phyloP scores from a whole-genome alignment of 441 rosid genomes.

The Codiaeum variegatum region DNA sequence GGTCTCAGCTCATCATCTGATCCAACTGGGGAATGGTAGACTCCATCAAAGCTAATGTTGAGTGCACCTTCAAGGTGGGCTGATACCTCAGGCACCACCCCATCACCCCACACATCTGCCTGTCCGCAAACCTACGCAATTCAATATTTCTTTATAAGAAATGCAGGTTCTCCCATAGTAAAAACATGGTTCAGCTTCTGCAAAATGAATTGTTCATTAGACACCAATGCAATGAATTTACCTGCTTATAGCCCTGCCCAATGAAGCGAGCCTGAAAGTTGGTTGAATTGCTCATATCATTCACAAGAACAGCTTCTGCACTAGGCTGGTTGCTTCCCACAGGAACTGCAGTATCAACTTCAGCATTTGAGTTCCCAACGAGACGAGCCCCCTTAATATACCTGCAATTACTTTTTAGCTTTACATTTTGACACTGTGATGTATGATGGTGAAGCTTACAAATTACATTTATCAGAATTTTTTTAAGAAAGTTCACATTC shows the following conservation, averaged over 20 bases:
- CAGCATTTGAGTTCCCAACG: conserved; percentile 36
- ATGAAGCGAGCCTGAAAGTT: conserved; percentile 67
- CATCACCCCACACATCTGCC: conserved; percentile 96
- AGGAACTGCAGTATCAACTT: conserved; percentile 35
- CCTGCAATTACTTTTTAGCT: conserved; percentile 36
- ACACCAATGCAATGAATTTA: conserved; percentile 14
- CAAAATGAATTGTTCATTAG: background rate
- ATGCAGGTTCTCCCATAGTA: background rate
- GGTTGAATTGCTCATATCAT: conserved; percentile 31
- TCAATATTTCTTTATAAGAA: background rate
- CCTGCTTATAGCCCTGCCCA: conserved; percentile 97
- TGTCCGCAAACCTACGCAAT: conserved; percentile 62
- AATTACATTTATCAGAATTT: background rate
- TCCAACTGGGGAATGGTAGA: conserved; percentile 88
- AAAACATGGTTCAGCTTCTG: background rate
- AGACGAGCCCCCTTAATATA: conserved; percentile 67
- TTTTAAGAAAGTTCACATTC: background rate
- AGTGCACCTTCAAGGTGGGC: conserved; percentile 82
- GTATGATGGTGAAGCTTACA: background rate
- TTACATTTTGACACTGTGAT: background rate
- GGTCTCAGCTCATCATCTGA: conserved; percentile 65
- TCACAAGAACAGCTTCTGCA: conserved; percentile 42
- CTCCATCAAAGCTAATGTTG: conserved; percentile 70
- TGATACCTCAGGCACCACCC: conserved; percentile 85
- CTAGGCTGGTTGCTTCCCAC: conserved; percentile 35